Base-by-base conservation (phyloP, 495 filamentous ascomycete species). In the Thermothielavioides terrestris region DNA sequence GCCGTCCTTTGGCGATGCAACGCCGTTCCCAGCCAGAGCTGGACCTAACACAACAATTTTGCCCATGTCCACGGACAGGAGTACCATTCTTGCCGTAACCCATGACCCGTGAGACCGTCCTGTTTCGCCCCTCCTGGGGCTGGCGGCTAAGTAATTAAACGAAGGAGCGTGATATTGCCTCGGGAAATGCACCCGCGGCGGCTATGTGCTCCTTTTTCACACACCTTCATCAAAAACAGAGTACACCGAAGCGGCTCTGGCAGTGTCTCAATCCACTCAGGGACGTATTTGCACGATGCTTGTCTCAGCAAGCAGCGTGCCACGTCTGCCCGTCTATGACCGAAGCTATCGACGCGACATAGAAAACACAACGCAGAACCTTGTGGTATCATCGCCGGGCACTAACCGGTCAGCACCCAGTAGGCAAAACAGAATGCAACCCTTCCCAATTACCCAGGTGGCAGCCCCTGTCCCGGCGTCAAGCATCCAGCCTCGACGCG, bases 401-500 rank as follows among this genome's bases (percentile, higher is more conserved):
- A n/a, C n/a, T n/a, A n/a, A n/a, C n/a, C n/a, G n/a, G n/a, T n/a
- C n/a, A n/a, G n/a, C n/a, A n/a, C n/a, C n/a, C n/a, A n/a, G n/a
- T n/a, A n/a, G n/a, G n/a, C n/a, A n/a, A n/a, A n/a, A n/a, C n/a
- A n/a, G n/a, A n/a, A n/a, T n/a, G n/a, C n/a, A n/a, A n/a, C n/a
- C n/a, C n/a, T n/a, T n/a, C n/a, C 14, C 20, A 1, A 34, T 40
- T 41, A 41, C 37, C 28, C 12, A 15, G 9, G 14, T 42, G 27
- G 26, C 36, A 49, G 6, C 26, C 27, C n/a, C n/a, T n/a, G n/a
- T n/a, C n/a, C n/a, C 46, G 17, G 3, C 31, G 38, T 21, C 39
- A 37, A 50, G 38, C 47, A 36, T 42, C 47, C 47, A 50, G 47
- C 47, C n/a, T 50, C 32, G 22, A 30, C 46, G 22, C 8, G 6